Evolutionary conservation across 768 basidiomycete genomes (phyloP).

Genomic region (Kwoniella sp.): DNA sequence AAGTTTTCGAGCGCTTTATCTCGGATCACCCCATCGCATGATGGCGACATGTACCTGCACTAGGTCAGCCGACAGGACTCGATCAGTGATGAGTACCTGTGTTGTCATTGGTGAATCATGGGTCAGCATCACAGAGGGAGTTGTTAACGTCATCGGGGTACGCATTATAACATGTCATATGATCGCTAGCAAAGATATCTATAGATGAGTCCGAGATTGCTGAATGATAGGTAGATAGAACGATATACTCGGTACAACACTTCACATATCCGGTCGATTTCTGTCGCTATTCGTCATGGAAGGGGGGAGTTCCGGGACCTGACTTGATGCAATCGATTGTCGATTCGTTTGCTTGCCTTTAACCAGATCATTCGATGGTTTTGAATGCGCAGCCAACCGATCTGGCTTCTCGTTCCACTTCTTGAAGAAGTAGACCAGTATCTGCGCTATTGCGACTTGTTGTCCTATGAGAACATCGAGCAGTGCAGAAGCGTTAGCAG

Average conservation of each 20-base stretch:
- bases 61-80: too few relatives aligned
- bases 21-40: slow-evolving; percentile 13
- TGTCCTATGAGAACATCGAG: slow-evolving; percentile 34
- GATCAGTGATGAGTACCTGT: too few relatives aligned
- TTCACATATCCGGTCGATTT: neutral
- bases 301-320: neutral
- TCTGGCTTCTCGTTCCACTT: slow-evolving; percentile 40
- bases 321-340: neutral
- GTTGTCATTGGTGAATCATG: too few relatives aligned
- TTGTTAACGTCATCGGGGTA: neutral
- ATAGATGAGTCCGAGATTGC: too few relatives aligned
- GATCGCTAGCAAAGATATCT: too few relatives aligned
- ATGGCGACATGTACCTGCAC: too few relatives aligned
- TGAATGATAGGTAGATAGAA: too few relatives aligned
- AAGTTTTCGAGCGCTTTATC: slow-evolving; percentile 11
- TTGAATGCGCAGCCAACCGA: neutral
- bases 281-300: neutral
- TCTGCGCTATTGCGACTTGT: slow-evolving; percentile 36
- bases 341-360: neutral
- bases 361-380: neutral
- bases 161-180: too few relatives aligned
- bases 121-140: neutral
- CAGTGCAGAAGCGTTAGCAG: too few relatives aligned
- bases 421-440: slow-evolving; percentile 35
- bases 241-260: too few relatives aligned